Percentiles rank a stretch among this genome's conserved stretches.
Evolutionary conservation across 768 basidiomycete species (phyloP).

Genomic region (Russula ochroleuca): DNA sequence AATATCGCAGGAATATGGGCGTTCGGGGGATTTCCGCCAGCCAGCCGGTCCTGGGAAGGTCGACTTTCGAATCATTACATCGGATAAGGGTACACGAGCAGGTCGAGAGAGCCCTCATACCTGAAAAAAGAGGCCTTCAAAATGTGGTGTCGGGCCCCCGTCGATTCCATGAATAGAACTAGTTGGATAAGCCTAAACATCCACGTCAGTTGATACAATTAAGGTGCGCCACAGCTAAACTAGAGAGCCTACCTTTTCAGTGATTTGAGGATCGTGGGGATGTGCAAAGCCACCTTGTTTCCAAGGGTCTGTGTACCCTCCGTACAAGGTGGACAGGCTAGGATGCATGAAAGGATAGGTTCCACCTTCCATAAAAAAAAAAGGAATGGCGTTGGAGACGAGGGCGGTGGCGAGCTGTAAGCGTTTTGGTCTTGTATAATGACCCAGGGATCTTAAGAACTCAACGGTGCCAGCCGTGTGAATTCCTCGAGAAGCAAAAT

Average conservation of each 20-base stretch:
- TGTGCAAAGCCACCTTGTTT: not conserved
- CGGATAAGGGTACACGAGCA: too few relatives aligned
- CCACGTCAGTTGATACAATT: too few relatives aligned
- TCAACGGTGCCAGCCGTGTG: too few relatives aligned
- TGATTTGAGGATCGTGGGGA: not conserved
- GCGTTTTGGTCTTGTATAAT: too few relatives aligned
- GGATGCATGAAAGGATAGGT: not conserved
- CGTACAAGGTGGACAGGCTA: not conserved
- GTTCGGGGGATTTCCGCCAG: not conserved
- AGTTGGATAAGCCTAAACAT: not conserved
- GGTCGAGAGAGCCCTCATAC: too few relatives aligned
- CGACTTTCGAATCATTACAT: not conserved
- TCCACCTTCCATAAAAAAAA: not conserved
- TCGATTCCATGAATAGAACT: not conserved
- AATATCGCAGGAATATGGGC: not conserved
- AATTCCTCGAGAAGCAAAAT: too few relatives aligned
- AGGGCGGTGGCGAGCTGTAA: too few relatives aligned
- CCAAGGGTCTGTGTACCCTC: not conserved
- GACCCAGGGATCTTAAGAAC: too few relatives aligned
- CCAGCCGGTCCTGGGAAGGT: not conserved
- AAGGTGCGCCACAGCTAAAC: too few relatives aligned
- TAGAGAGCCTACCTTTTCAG: too few relatives aligned
- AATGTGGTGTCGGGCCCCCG: not conserved
- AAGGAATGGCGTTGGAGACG: too few relatives aligned
- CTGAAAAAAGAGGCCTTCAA: too few relatives aligned